phyloP scores from a whole-genome alignment of 1,139 yeast genomes.

The Debaryomycetaceae sp. region DNA sequence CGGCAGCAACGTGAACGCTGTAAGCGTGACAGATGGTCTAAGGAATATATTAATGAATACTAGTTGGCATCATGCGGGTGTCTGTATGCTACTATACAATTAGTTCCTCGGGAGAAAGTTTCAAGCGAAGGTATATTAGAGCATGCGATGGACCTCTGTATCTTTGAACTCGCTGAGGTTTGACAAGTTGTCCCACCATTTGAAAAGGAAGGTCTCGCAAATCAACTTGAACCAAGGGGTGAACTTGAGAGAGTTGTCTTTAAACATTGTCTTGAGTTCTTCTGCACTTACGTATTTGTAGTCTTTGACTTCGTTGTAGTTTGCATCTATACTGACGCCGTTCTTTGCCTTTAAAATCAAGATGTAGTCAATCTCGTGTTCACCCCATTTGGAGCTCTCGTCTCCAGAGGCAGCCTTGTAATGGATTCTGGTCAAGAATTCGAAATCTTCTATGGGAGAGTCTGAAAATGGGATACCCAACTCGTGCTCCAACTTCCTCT shows the following conservation, averaged over 20 bases:
- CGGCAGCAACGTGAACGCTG: background rate
- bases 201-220: conserved; percentile 83
- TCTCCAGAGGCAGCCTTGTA: conserved; percentile 77
- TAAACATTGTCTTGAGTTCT: conserved; percentile 73
- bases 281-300: conserved; percentile 65
- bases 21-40: background rate
- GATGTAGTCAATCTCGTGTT: conserved; percentile 95
- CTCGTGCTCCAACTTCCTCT: conserved; percentile 88
- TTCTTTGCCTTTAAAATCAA: conserved; percentile 70
- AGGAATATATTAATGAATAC: background rate
- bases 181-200: conserved; percentile 88
- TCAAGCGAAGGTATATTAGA: conserved; percentile 5
- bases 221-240: conserved; percentile 98
- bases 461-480: conserved; percentile 70
- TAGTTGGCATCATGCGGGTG: background rate
- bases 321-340: conserved; percentile 45
- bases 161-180: conserved; percentile 47
- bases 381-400: conserved; percentile 86
- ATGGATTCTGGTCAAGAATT: conserved; percentile 89
- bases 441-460: conserved; percentile 66
- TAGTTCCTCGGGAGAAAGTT: background rate
- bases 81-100: background rate
- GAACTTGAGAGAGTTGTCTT: conserved; percentile 59
- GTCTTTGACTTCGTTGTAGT: conserved; percentile 83
- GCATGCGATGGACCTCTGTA: conserved; percentile 42